These are phyloP conservation scores for Castanea mollissima DNA, from an alignment of 306 rosid species.

Conservation along the genomic window DNA sequence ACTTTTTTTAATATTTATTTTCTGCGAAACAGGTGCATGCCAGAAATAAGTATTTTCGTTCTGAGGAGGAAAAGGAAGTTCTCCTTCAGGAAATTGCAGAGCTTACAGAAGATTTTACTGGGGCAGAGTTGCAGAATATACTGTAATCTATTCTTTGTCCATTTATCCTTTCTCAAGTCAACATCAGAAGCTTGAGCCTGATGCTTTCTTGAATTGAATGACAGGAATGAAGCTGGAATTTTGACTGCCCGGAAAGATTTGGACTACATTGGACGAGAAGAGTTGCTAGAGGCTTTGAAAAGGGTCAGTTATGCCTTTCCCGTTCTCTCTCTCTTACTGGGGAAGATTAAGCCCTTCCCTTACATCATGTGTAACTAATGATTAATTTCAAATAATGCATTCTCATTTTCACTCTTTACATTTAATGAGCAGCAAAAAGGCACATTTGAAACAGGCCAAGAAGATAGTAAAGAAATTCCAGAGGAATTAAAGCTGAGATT, in stretches of 20 bases:
- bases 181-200: conserved; percentile 20
- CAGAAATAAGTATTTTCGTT: conserved; percentile 77
- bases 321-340: conserved; percentile 17
- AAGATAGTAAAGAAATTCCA: conserved; percentile 87
- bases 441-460: conserved; percentile 98
- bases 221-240: conserved; percentile 99
- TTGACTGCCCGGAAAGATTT: conserved; percentile 97
- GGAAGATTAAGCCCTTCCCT: conserved; percentile 22
- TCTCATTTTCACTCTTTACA: conserved; percentile 22
- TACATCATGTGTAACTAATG: conserved; percentile 1
- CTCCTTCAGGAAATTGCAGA: conserved; percentile 84
- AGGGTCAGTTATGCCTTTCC: conserved; percentile 58
- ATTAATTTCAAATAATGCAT: background rate
- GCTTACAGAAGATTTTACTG: conserved; percentile 90
- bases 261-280: conserved; percentile 84
- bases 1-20: conserved; percentile 7
- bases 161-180: conserved; percentile 18
- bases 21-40: conserved; percentile 80
- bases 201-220: conserved; percentile 29
- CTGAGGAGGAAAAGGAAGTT: conserved; percentile 75
- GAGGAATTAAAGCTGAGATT: conserved; percentile 83
- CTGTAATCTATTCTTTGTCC: conserved; percentile 49
- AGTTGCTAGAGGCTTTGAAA: conserved; percentile 91
- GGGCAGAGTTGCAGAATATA: conserved; percentile 97
- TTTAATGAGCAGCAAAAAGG: conserved; percentile 78